Base-by-base conservation (phyloP, 352 stramenopile species). In the Phytophthora pistaciae region DNA sequence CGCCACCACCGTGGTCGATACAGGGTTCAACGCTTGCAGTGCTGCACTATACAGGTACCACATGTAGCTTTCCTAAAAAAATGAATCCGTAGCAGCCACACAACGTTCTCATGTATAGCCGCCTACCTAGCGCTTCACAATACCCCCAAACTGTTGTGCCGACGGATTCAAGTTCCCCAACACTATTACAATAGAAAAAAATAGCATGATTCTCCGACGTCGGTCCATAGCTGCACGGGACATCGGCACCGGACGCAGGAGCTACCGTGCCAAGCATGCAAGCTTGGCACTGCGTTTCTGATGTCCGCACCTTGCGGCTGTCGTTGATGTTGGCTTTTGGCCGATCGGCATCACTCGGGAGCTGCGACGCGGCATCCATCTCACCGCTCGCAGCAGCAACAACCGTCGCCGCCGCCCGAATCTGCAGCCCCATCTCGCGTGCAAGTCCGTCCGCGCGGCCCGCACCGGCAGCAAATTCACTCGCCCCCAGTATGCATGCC, bases 401-500 rank as follows among this genome's bases (percentile, higher is more conserved):
- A 48, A 54, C 6, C n/a, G 55, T 10, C 23, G 18, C 13, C 40
- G 23, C 27, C 21, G 23, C 55, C 44, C 6, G 44, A 44, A 60
- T 54, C 42, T 66, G 36, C 48, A 56, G 21, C 56, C 67, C 67
- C 56, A 74, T 74, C 67, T 33, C 50, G 61, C 48, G 4, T 55
- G 67, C 56, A 70, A 70, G 55, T 52, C 40, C 42, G 42, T 10
- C 16, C 42, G 42, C 42, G 33, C 38, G 64, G 55, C 64, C 65
- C 63, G 57, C 38, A 61, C 49, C 66, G 48, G 23, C 53, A 50
- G 60, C 29, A 68, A 55, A 68, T 68, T 38, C 3, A 62, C 65
- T 58, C 11, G 50, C 3, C n/a, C 2, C 54, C 53, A 62, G 65
- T 72, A 72, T 72, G 58, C 36, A 72, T 68, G 58, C 36, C 11